phyloP scores from a whole-genome alignment of 2,329 filamentous ascomycete species.

The Cytospora mali region DNA sequence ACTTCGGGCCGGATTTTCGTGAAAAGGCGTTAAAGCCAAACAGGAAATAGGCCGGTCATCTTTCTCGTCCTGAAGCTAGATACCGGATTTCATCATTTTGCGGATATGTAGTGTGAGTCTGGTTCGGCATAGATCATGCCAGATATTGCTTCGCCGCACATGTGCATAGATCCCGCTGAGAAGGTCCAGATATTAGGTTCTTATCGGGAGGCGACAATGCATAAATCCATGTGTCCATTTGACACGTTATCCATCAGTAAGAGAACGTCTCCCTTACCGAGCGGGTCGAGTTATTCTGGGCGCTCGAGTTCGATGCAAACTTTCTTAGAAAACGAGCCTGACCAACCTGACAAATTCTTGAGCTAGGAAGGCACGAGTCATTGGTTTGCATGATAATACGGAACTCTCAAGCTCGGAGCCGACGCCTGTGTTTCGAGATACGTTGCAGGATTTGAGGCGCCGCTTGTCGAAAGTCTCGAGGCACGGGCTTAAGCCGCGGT shows the following conservation, averaged over 20 bases:
- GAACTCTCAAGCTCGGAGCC: neutral
- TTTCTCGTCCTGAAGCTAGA: neutral
- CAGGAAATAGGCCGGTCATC: neutral
- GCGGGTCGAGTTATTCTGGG: neutral
- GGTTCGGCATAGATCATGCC: neutral
- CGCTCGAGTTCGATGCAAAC: neutral
- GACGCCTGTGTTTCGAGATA: slow-evolving; percentile 17
- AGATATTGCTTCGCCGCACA: neutral
- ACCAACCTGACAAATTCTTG: neutral
- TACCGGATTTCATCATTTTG: neutral
- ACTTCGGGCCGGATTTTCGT: neutral
- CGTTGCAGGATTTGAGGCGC: slow-evolving; percentile 12
- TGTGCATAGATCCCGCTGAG: neutral
- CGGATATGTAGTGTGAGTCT: neutral
- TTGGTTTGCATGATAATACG: slow-evolving; percentile 4
- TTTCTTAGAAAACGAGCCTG: neutral
- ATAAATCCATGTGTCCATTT: neutral
- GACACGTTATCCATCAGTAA: neutral
- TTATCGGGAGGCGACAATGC: neutral
- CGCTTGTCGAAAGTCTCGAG: slow-evolving; percentile 16
- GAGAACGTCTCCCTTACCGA: neutral
- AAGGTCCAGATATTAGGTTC: neutral
- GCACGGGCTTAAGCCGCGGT: neutral
- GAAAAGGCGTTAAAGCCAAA: neutral
- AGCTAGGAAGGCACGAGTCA: slow-evolving; percentile 10